Evolutionary conservation across 352 stramenopile species (phyloP), one percentile per base, ranked within the genome.

Genomic region (Phytophthora fragariaefolia): DNA sequence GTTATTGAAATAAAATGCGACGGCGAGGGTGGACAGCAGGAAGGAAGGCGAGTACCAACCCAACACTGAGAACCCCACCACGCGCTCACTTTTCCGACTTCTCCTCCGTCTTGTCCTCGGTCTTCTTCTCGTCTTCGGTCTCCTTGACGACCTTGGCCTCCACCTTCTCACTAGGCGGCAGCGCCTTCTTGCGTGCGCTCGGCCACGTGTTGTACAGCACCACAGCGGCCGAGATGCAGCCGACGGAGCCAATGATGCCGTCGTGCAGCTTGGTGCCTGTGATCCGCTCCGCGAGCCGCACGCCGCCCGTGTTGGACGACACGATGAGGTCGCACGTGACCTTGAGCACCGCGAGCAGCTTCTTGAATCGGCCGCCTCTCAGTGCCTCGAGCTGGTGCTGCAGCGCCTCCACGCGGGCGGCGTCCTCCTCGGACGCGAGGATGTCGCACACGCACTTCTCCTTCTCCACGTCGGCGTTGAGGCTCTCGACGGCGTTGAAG

Each of bases 161-260:
- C 8, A 59, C 56, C 51, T 66, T 69, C 20, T 73, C 60, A 3
- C 20, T 66, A 0, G 60, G 46, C 6, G 51, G 56, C 18, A 74
- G 63, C 32, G 51, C 46, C 58, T 76, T 82, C 42, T 74, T 79
- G 15, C 74, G 66, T 22, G 57, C 77, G 32, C 47, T 87, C 6
- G 83, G 84, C 88, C 88, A 96, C 67, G 78, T 78, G 63, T 93
- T 95, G 80, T 93, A 94, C 46, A 96, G 80, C 61, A 96, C 84
- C 9, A 91, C 82, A 10, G 88, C 74, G 38, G 89, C 89, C 13
- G 89, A 96, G 34, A 96, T 69, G 27, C 84, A 93, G 34, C 89
- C 89, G 24, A 95, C 73, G 2, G 76, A 80, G 7, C 89, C 89
- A 32, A 96, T 80, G 57, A 96, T 84, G 56, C 89, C 89, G 70